Evolutionary conservation across 2,329 filamentous ascomycete species (phyloP).

Genomic region (Fusarium phyllophilum): DNA sequence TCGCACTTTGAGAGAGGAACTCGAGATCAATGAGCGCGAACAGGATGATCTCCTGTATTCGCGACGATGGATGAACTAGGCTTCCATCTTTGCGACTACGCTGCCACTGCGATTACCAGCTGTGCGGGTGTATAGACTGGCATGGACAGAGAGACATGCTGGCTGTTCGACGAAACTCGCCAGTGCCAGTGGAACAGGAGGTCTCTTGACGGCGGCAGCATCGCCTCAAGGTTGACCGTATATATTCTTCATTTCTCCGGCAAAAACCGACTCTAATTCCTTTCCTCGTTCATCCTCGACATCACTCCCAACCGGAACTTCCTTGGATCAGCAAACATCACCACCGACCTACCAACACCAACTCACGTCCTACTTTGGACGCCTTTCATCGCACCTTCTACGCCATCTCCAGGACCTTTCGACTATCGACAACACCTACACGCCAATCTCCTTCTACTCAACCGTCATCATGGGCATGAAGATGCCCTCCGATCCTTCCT

Average conservation of each 20-base stretch:
- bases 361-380: not conserved
- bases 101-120: fast-evolving
- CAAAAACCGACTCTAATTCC: not conserved
- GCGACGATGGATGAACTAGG: not conserved
- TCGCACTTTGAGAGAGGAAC: not conserved
- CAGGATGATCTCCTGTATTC: not conserved
- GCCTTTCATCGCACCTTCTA: not conserved
- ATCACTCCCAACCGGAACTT: fast-evolving
- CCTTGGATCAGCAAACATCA: not conserved
- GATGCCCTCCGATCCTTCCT: not conserved
- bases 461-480: not conserved
- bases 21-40: not conserved
- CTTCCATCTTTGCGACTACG: fast-evolving
- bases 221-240: not conserved
- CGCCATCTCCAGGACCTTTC: not conserved
- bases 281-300: not conserved
- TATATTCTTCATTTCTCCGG: not conserved
- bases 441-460: not conserved
- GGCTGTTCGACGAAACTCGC: not conserved
- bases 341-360: too few relatives aligned
- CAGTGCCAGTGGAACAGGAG: not conserved
- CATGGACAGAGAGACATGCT: fast-evolving
- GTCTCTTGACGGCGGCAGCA: not conserved
- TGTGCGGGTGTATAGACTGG: fast-evolving
- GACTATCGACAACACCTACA: not conserved